Percentiles rank a stretch among this genome's conserved stretches.
Conservation (phyloP, 139 green algal genomes). For the Chlamydomonas sp. region DNA sequence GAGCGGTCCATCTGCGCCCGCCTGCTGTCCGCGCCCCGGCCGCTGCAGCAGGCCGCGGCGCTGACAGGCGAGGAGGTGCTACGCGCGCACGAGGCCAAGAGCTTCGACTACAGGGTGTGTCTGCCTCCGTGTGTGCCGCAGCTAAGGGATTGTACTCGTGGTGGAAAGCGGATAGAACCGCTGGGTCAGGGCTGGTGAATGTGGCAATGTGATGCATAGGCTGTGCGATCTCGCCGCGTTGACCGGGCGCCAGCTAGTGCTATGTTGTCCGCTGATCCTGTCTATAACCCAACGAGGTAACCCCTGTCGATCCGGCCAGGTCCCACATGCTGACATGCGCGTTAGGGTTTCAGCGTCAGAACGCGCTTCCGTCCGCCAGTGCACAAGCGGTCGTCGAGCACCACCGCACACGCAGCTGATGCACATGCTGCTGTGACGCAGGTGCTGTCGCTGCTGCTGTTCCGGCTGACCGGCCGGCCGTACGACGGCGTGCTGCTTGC, state of each 20-base stretch:
- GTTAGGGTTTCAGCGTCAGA: too few species aligned
- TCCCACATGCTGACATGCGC: too few species aligned
- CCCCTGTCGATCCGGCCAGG: too few species aligned
- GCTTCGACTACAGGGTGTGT: slow-evolving; percentile 83
- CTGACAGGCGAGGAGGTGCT: slow-evolving; percentile 64
- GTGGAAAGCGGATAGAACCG: too few species aligned
- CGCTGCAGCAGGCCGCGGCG: background rate
- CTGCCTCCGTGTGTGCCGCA: background rate
- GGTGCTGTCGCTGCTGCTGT: slow-evolving; percentile 62
- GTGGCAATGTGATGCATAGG: background rate
- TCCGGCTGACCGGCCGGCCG: slow-evolving; percentile 22
- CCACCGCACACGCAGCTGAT: background rate
- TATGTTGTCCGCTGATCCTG: too few species aligned
- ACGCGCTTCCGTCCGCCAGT: too few species aligned
- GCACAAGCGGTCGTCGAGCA: too few species aligned
- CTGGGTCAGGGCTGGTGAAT: background rate
- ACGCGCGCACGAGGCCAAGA: slow-evolving; percentile 67
- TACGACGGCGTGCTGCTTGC: slow-evolving; percentile 60
- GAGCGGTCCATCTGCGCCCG: slow-evolving; percentile 64
- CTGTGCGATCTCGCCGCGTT: background rate
- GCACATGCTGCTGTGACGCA: background rate
- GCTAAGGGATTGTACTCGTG: too few species aligned
- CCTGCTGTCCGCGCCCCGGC: slow-evolving; percentile 44
- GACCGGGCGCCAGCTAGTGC: too few species aligned
- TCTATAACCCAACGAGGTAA: too few species aligned